These are phyloP conservation scores for Actinidia arguta DNA, from an alignment of 179 eudicot species.

Conservation along the genomic window DNA sequence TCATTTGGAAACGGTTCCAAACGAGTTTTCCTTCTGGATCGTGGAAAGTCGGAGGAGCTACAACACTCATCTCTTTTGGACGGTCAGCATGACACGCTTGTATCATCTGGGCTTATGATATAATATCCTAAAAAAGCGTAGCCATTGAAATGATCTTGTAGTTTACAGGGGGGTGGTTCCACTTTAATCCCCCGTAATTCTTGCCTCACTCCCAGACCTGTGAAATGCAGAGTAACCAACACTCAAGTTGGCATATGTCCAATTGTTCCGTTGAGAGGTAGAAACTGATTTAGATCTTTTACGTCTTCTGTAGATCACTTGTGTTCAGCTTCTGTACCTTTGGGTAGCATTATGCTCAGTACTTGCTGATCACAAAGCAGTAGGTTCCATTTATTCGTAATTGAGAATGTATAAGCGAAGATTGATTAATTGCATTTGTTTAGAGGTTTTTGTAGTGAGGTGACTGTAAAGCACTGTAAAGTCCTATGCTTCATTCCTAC, in stretches of 20 bases:
- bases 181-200: not conserved
- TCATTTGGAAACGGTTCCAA: slow-evolving; percentile 83
- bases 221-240: not conserved
- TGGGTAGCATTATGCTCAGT: not conserved
- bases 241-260: not conserved
- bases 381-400: not conserved
- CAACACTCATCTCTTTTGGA: slow-evolving; percentile 57
- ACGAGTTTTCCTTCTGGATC: slow-evolving; percentile 63
- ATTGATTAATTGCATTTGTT: no score
- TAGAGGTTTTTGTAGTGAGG: no score
- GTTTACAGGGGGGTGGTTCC: no score
- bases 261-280: not conserved
- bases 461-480: no score
- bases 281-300: not conserved
- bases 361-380: not conserved
- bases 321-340: not conserved
- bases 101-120: slow-evolving; percentile 47
- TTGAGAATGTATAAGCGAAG: not conserved
- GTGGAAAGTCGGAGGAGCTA: slow-evolving; percentile 74
- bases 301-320: not conserved
- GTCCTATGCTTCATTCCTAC: no score
- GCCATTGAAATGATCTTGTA: not conserved
- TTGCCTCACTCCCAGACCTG: no score
- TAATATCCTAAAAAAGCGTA: not conserved
- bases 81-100: slow-evolving; percentile 46